phyloP scores from a whole-genome alignment of 768 basidiomycete genomes.

The Leccinum subtestaceum region DNA sequence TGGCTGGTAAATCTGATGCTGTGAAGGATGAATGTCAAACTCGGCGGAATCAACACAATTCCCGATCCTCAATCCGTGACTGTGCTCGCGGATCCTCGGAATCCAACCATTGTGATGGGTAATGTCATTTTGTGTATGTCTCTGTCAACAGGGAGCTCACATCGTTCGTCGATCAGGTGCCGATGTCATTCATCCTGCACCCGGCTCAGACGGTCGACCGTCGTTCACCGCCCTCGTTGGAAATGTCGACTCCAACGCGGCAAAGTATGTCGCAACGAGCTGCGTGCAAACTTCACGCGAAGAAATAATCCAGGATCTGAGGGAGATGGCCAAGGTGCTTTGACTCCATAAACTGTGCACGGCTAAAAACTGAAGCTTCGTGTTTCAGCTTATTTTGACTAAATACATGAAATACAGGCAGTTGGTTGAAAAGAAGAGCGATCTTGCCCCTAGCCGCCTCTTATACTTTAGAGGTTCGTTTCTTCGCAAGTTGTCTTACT shows the following conservation, averaged over 20 bases:
- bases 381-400: constrained; percentile 45
- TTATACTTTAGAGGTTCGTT: constrained; percentile 72
- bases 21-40: constrained; percentile 74
- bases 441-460: constrained; percentile 58
- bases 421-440: constrained; percentile 47
- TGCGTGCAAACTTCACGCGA: constrained; percentile 64
- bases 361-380: constrained; percentile 11
- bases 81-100: constrained; percentile 62
- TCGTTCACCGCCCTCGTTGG: constrained; percentile 81
- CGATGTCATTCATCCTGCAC: constrained; percentile 81
- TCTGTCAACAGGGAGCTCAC: not conserved
- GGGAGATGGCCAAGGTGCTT: constrained; percentile 58
- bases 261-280: constrained; percentile 65
- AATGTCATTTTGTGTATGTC: constrained; percentile 9
- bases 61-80: constrained; percentile 67
- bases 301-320: constrained; percentile 75
- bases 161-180: constrained; percentile 46
- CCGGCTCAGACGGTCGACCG: constrained; percentile 73
- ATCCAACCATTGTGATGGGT: constrained; percentile 82
- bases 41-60: constrained; percentile 79
- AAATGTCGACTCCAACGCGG: constrained; percentile 72
- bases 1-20: not conserved
- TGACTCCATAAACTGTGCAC: not conserved
- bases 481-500: not conserved
- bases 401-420: constrained; percentile 61